Base-by-base conservation (phyloP, 2,329 filamentous ascomycete genomes). In the Monilinia vaccinii-corymbosi region DNA sequence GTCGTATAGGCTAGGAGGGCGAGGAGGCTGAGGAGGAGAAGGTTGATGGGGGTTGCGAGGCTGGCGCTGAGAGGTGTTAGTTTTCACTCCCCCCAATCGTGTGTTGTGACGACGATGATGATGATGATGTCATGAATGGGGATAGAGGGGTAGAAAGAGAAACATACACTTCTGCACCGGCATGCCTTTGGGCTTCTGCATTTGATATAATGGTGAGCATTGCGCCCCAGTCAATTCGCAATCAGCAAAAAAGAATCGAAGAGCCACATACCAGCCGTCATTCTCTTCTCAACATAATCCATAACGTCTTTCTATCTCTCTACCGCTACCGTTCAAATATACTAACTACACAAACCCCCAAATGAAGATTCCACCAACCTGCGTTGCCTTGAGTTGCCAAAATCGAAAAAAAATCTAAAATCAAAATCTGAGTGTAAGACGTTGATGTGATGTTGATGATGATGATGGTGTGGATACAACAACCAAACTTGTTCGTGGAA, bases 1-100 rank as follows among this genome's bases (percentile, higher is more conserved):
- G 82, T 73, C 36, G 75, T 70, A 75, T 86, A 87, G 68, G 80
- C 70, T 18, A 82, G 80, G 76, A 86, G 83, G 66, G 80, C 67
- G 64, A 85, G 74, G 64, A 82, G 72, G 67, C 75, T 74, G 68
- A 81, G 68, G 67, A 88, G 80, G 71, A 87, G 73, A 63, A 81
- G 63, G 76, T 88, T 88, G 69, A 87, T 78, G 5, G 85, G 84
- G 0, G 84, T 86, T 64, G 61, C 38, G 65, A 68, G 60, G 62
- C 61, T 48, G 65, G 71, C 61, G 2, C 52, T 63, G 61, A n/a
- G 11, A 38, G 4, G 28, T 60, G 44, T 58, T 58, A 58, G 56
- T 42, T 28, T 40, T 25, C 8, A n/a, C n/a, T n/a, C n/a, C n/a
- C n/a, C n/a, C n/a, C n/a, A n/a, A 10, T 9, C 4, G 34, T n/a